A percentile compares a stretch with the other conserved stretches of the same genome.
Conservation (phyloP, 352 stramenopile species). For the Globisporangium splendens region DNA sequence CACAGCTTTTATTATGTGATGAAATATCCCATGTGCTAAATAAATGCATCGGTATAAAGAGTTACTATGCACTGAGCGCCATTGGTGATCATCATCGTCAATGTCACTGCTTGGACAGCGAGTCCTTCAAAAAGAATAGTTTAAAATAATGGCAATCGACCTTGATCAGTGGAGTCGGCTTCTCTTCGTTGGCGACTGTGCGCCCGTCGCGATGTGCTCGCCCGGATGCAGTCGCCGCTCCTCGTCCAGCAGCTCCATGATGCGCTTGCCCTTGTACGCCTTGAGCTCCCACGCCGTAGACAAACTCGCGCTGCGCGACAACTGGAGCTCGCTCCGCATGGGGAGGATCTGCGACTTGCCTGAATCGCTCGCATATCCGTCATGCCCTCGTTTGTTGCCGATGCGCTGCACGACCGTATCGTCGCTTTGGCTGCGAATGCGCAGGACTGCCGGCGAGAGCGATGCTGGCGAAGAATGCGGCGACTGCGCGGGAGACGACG, state of each 20-base stretch:
- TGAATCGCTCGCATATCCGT: conserved; percentile 32
- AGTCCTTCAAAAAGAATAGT: not conserved
- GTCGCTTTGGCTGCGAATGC: conserved; percentile 39
- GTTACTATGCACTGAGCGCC: too few species aligned
- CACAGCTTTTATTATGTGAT: too few species aligned
- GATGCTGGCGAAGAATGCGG: not conserved
- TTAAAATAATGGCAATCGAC: not conserved
- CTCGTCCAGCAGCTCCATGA: conserved; percentile 75
- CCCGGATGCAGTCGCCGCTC: conserved; percentile 59
- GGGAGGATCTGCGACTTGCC: conserved; percentile 8
- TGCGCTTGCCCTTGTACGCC: conserved; percentile 66
- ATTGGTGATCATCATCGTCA: too few species aligned
- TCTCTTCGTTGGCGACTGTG: conserved; percentile 55
- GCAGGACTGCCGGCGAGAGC: conserved; percentile 4
- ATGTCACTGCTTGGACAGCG: too few species aligned
- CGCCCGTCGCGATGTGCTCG: conserved; percentile 23
- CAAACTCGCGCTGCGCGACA: conserved; percentile 39
- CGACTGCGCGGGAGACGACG: not conserved
- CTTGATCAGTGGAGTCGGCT: conserved; percentile 24
- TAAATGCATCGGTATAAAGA: not conserved
- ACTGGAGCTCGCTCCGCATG: conserved; percentile 12
- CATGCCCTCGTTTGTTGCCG: conserved; percentile 18
- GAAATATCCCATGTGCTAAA: not conserved
- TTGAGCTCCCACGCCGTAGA: conserved; percentile 24
- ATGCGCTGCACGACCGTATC: conserved; percentile 15